Evolutionary conservation across 106 monocot species (phyloP), one percentile per base, ranked within the genome.

Genomic region (Vanilla planifolia): DNA sequence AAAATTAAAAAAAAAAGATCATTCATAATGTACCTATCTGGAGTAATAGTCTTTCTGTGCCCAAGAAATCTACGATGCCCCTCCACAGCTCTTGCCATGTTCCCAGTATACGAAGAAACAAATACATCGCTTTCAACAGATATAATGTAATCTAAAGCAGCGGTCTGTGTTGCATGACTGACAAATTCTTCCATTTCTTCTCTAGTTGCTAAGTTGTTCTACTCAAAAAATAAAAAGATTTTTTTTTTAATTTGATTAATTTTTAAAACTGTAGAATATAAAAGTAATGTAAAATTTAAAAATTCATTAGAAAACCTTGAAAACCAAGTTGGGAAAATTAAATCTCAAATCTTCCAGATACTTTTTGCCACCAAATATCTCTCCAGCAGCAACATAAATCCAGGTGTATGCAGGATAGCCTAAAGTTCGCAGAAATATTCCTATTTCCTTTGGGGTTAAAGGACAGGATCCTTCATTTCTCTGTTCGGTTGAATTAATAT

Each of bases 41-140:
- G 91, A 57, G 35, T 81, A 32, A 91, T 84, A 48, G 91, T 96
- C 57, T 79, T 84, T 19, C 91, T 81, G 75, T 96, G 90, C 35
- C 91, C 87, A 40, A 96, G 67, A 85, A 81, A 96, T 73, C 96
- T 83, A 10, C 96, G 75, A 70, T 96, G 96, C 16, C 96, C 96
- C 59, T 96, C 95, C 30, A 96, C 95, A 64, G 95, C 77, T 86
- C 84, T 90, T 67, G 90, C 95, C 95, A 96, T 91, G 68, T 96
- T 96, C 23, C 95, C 95, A 9, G 80, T 74, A 64, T 91, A 81
- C 30, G 95, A 86, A 51, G 95, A 84, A 62, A 96, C 72, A 73
- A 96, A 96, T 10, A 91, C 84, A 62, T 91, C 91, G 67, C 95
- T 96, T 79, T 91, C 91, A 37, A 96, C 87, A 19, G 95, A 90